Conservation (phyloP, 75 land plant species). For the Selaginella moellendorffii region DNA sequence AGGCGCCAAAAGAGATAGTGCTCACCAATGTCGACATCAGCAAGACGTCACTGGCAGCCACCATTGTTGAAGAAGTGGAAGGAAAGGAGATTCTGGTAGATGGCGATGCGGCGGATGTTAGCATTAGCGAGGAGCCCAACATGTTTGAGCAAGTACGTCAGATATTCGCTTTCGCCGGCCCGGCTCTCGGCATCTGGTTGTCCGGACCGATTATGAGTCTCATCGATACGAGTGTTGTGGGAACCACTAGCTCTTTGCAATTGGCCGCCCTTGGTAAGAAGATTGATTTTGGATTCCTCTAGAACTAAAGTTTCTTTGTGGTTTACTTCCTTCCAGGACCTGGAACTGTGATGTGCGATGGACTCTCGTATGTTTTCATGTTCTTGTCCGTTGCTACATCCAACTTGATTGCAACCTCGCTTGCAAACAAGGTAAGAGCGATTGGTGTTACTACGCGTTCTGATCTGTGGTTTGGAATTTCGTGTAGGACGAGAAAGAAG, state of each 20-base stretch:
- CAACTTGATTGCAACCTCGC: conserved; percentile 8
- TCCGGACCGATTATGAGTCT: conserved; percentile 8
- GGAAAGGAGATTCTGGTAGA: too few species aligned
- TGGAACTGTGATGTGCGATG: conserved; percentile 4
- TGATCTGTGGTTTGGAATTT: background rate
- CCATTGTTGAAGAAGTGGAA: too few species aligned
- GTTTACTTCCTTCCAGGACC: conserved; percentile 1
- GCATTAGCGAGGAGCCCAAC: background rate
- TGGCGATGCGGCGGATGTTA: too few species aligned
- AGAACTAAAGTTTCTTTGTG: background rate
- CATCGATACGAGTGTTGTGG: background rate
- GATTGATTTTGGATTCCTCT: background rate
- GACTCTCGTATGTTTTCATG: conserved; percentile 2
- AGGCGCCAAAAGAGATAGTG: too few species aligned
- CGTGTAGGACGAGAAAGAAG: conserved; percentile 59
- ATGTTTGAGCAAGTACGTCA: background rate
- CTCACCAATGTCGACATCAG: too few species aligned
- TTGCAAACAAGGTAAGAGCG: background rate
- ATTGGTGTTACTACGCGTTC: background rate
- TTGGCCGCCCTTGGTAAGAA: conserved; percentile 34
- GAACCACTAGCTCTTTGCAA: background rate
- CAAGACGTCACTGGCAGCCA: too few species aligned
- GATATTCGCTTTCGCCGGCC: conserved; percentile 4
- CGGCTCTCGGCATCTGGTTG: conserved; percentile 6
- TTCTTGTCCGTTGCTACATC: conserved; percentile 6